Conservation (phyloP, 2,329 filamentous ascomycete genomes). For the Rhexocercosporidium sp. region DNA sequence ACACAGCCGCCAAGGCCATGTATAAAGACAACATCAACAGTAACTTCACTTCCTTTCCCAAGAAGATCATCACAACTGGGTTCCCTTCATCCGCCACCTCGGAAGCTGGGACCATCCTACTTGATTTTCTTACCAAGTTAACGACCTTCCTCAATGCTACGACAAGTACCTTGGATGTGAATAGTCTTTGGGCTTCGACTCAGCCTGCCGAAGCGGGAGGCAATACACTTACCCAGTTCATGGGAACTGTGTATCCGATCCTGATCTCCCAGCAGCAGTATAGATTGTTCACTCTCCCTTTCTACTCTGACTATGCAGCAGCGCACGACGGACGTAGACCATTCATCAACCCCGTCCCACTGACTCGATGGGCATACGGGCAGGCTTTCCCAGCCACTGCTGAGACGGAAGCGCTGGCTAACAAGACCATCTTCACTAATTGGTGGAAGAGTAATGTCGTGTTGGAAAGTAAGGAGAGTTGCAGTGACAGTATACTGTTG, state of each 20-base stretch:
- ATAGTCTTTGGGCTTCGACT: constrained; percentile 28
- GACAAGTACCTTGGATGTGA: constrained; percentile 35
- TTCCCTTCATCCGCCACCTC: constrained; percentile 48
- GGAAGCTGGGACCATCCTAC: constrained; percentile 45
- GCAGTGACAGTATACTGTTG: constrained; percentile 55
- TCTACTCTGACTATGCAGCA: constrained; percentile 55
- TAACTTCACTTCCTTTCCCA: constrained; percentile 47
- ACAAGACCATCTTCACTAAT: constrained; percentile 55
- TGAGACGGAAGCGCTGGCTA: constrained; percentile 50
- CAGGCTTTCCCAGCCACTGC: constrained; percentile 45
- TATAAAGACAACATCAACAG: constrained; percentile 53
- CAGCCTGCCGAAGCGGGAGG: constrained; percentile 40
- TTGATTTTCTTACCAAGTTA: constrained; percentile 51
- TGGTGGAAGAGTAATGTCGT: constrained; percentile 55
- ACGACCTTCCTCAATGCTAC: constrained; percentile 48
- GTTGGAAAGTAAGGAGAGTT: constrained; percentile 47
- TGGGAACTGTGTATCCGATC: constrained; percentile 52
- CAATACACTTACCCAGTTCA: constrained; percentile 43
- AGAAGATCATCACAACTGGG: constrained; percentile 47
- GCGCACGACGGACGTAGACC: constrained; percentile 51
- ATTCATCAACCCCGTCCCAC: constrained; percentile 55
- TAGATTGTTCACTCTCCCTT: constrained; percentile 51
- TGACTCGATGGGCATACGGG: constrained; percentile 54
- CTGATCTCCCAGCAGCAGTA: constrained; percentile 55
- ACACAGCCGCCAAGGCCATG: constrained; percentile 49